Percentiles rank a stretch among this genome's conserved stretches.
Evolutionary conservation across 2,329 filamentous ascomycete species (phyloP).

Genomic region (Tolypocladium amazonense): DNA sequence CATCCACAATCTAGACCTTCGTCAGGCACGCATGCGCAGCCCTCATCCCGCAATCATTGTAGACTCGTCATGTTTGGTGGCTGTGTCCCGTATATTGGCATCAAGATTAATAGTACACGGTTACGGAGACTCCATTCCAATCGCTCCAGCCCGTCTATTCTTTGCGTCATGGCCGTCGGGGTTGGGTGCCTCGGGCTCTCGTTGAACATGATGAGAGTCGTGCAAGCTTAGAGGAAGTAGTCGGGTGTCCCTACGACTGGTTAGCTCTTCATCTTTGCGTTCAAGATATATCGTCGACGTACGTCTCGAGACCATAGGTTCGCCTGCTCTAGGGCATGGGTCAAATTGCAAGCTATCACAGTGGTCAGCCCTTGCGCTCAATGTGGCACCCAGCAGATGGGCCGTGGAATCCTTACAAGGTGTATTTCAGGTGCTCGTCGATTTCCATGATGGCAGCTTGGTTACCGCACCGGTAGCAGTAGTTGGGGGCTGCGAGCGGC

Average conservation of each 20-base stretch:
- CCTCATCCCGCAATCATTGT: constrained; percentile 5
- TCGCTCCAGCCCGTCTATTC: constrained; percentile 9
- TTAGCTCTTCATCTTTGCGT: constrained; percentile 8
- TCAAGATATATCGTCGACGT: constrained; percentile 20
- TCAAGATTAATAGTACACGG: constrained; percentile 18
- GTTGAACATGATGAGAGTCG: constrained; percentile 1
- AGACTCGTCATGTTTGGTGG: constrained; percentile 6
- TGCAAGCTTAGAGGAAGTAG: constrained; percentile 77
- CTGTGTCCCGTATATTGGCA: constrained; percentile 8
- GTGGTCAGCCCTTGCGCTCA: constrained; percentile 13
- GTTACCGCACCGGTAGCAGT: constrained; percentile 98
- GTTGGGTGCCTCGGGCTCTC: neutral
- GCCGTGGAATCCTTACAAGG: constrained; percentile 61
- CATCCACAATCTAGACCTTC: neutral
- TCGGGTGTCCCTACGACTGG: constrained; percentile 62
- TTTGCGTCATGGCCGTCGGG: constrained; percentile 7
- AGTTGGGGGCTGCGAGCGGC: constrained; percentile 58
- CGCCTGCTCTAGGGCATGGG: constrained; percentile 90
- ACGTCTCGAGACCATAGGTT: constrained; percentile 97
- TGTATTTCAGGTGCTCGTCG: constrained; percentile 98
- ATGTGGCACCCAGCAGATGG: neutral
- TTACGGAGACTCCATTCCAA: constrained; percentile 10
- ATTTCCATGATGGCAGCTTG: constrained; percentile 99
- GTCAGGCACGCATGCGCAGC: constrained; percentile 2
- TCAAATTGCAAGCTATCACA: constrained; percentile 86